Conservation (phyloP, 805 yeast genomes). For the Teunomyces aglyptinius region DNA sequence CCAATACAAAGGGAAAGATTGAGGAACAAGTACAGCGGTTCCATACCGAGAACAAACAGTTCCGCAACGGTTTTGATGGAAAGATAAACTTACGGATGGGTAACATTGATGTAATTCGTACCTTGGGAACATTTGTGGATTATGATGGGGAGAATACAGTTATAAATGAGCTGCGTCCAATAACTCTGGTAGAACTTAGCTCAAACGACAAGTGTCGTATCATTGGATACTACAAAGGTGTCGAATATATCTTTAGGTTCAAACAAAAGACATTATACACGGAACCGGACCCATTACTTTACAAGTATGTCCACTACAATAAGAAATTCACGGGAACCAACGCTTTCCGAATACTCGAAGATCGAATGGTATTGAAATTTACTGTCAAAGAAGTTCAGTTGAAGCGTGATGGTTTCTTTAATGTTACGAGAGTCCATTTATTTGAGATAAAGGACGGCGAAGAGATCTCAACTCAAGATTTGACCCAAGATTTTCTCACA, state of each 20-base stretch:
- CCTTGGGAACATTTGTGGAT: conserved; percentile 1
- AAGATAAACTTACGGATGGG: conserved; percentile 1
- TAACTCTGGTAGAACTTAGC: background rate
- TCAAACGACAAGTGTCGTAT: background rate
- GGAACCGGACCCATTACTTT: background rate
- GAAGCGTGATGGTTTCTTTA: background rate
- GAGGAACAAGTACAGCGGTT: background rate
- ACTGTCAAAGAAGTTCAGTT: background rate
- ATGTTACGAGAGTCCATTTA: background rate
- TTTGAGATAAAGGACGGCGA: background rate
- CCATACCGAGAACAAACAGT: background rate
- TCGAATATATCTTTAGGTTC: background rate
- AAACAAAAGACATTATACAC: too few relatives aligned
- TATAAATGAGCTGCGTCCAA: background rate
- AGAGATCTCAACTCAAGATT: background rate
- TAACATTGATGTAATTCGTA: background rate
- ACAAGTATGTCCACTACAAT: background rate
- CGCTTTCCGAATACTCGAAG: background rate
- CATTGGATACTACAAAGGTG: background rate
- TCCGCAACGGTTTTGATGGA: background rate
- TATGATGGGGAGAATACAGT: background rate
- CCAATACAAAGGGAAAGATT: too few relatives aligned
- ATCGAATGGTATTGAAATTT: background rate
- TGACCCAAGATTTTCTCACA: background rate
- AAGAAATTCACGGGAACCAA: background rate